Conservation (phyloP, 1,284 basidiomycete genomes). For the Agaricales sp. region DNA sequence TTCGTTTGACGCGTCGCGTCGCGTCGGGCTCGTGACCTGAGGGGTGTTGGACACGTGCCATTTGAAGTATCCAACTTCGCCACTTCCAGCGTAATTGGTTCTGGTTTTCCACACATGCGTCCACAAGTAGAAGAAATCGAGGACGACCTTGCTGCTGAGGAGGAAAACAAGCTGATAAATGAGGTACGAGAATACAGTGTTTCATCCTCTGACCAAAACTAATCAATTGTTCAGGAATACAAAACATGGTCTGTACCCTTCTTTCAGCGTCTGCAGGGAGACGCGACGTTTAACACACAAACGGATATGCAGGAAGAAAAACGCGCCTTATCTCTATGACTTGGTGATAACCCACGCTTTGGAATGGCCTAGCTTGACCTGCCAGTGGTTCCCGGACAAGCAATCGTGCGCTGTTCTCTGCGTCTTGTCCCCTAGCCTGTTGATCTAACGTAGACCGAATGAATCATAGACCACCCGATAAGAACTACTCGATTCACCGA, state of each 20-base stretch:
- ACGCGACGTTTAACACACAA: slow-evolving; percentile 7
- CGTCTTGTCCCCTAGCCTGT: slow-evolving; percentile 1
- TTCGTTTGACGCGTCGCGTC: no score
- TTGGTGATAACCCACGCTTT: slow-evolving; percentile 95
- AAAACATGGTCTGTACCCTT: slow-evolving; percentile 56
- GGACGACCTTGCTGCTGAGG: slow-evolving; percentile 72
- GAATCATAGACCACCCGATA: slow-evolving; percentile 62
- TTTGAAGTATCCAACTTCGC: no score
- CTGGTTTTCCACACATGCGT: slow-evolving; percentile 9
- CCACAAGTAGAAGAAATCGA: slow-evolving; percentile 55
- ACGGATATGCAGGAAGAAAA: slow-evolving; percentile 76
- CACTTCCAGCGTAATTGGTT: no score
- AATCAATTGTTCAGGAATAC: slow-evolving; percentile 48
- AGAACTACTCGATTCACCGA: slow-evolving; percentile 88
- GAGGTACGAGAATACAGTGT: slow-evolving; percentile 50
- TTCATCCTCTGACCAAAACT: slow-evolving; percentile 9
- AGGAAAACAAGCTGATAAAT: slow-evolving; percentile 87
- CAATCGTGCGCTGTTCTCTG: slow-evolving; percentile 59
- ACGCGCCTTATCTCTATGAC: slow-evolving; percentile 96
- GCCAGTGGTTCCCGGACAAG: slow-evolving; percentile 98
- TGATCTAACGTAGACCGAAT: not conserved
- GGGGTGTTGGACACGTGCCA: no score
- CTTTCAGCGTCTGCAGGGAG: slow-evolving; percentile 6
- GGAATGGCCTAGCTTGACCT: slow-evolving; percentile 97
- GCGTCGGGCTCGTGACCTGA: no score